Evolutionary conservation across 305 asterid species (phyloP), one percentile per base, ranked within the genome.

Genomic region (Fraxinus velutina): DNA sequence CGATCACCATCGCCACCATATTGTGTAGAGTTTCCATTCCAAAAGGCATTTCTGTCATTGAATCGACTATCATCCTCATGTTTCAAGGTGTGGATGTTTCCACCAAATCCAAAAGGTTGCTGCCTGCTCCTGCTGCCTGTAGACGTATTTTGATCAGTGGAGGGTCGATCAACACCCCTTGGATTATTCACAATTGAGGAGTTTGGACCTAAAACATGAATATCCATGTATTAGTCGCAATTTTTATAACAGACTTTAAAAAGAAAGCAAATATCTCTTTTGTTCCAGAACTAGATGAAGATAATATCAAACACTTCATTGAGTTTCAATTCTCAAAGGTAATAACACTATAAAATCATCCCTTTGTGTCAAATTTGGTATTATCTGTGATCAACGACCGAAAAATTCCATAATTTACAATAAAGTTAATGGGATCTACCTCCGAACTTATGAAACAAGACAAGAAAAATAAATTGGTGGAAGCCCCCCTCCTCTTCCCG

Each of bases 11-110:
- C 89, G 12, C 99, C 96, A 13, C 97, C 98, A 86, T 32, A 95
- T 78, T 95, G 93, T 2, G 99, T 93, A 6, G 99, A 95, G 78
- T 95, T 95, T 33, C 99, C 98, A 74, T 95, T 95, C 99, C 99
- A 95, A 83, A 90, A 95, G 62, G 91, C 82, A 75, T 95, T 93
- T 85, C 88, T 87, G 79, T 90, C 94, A 4, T 85, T 81, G 79
- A 86, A 91, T 29, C 83, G 90, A 29, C 73, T 47, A 19, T 89
- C 95, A 79, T 93, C 95, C 2, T 88, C 91, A 5, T 87, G 97
- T 79, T 86, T 92, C 82, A 95, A 83, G 21, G 99, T 95, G 89
- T 95, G 99, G 81, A 95, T 91, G 84, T 95, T 95, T 85, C 90
- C 89, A 29, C 97, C 97, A 39, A 88, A 95, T 60, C 87, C 79